Percentiles rank a stretch among this genome's conserved stretches.
phyloP scores from a whole-genome alignment of 2,329 filamentous ascomycete genomes.

The Pezicula rhizophila region DNA sequence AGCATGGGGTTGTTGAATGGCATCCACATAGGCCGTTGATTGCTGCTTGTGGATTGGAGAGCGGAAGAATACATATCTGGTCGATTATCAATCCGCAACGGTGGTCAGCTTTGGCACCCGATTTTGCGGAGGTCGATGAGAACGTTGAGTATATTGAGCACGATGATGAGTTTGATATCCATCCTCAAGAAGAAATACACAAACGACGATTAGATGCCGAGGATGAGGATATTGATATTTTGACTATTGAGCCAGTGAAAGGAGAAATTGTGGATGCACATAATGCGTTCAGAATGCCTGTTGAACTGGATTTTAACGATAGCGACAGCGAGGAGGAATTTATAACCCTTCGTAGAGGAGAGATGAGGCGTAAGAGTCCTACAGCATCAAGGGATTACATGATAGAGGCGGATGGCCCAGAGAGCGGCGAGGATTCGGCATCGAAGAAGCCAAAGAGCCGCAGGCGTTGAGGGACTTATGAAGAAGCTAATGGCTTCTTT shows the following conservation, averaged over 20 bases:
- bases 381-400: constrained; percentile 66
- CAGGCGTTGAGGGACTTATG: constrained; percentile 8
- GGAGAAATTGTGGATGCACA: constrained; percentile 52
- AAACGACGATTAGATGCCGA: constrained; percentile 85
- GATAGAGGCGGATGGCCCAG: constrained; percentile 45
- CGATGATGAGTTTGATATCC: constrained; percentile 97
- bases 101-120: constrained; percentile 93
- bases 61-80: constrained; percentile 92
- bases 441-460: constrained; percentile 16
- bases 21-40: constrained; percentile 83
- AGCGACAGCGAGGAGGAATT: constrained; percentile 94
- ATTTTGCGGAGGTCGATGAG: constrained; percentile 96
- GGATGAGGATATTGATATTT: constrained; percentile 87
- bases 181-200: constrained; percentile 89
- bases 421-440: constrained; percentile 30
- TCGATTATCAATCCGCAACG: constrained; percentile 90
- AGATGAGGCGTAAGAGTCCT: constrained; percentile 80
- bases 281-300: constrained; percentile 78
- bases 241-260: constrained; percentile 66
- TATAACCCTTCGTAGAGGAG: constrained; percentile 63
- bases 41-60: constrained; percentile 87
- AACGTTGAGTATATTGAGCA: constrained; percentile 94
- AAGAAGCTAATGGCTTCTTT: neutral
- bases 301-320: constrained; percentile 86
- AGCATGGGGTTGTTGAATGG: constrained; percentile 96